These are phyloP conservation scores for Backusella circina DNA, from an alignment of 192 early-diverging fungal species.

Conservation along the genomic window DNA sequence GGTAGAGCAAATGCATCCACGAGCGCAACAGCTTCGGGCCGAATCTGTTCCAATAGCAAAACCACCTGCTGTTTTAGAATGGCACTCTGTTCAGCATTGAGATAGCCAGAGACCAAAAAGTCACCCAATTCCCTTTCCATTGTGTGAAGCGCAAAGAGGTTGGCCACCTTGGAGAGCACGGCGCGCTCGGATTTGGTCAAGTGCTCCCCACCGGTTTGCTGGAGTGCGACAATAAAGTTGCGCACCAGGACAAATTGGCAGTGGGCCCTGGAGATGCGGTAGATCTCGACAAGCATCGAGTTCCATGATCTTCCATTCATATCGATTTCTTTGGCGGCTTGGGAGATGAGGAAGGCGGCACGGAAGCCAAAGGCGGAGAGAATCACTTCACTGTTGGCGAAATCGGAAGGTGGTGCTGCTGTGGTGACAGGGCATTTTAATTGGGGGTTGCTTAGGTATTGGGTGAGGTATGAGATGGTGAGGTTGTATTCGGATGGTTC, in stretches of 20 bases:
- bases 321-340: conserved; percentile 62
- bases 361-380: conserved; percentile 70
- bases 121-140: conserved; percentile 68
- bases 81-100: conserved; percentile 45
- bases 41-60: conserved; percentile 54
- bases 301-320: conserved; percentile 64
- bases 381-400: conserved; percentile 56
- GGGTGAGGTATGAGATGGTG: conserved; percentile 41
- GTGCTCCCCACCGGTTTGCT: conserved; percentile 5
- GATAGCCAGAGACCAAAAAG: conserved; percentile 50
- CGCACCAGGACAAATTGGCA: conserved; percentile 71
- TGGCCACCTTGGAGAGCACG: conserved; percentile 40
- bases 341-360: conserved; percentile 58
- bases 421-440: conserved; percentile 53
- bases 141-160: conserved; percentile 57
- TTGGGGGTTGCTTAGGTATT: conserved; percentile 50
- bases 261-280: conserved; percentile 75
- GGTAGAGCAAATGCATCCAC: conserved; percentile 80
- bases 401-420: conserved; percentile 36
- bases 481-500: conserved; percentile 42
- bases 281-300: conserved; percentile 73
- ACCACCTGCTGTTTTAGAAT: conserved; percentile 50
- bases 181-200: conserved; percentile 36
- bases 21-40: conserved; percentile 73
- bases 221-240: conserved; percentile 66